Percentiles rank a stretch among this genome's conserved stretches.
Evolutionary conservation across 164 flowering plant genomes (phyloP).

Genomic region (Sedum album): DNA sequence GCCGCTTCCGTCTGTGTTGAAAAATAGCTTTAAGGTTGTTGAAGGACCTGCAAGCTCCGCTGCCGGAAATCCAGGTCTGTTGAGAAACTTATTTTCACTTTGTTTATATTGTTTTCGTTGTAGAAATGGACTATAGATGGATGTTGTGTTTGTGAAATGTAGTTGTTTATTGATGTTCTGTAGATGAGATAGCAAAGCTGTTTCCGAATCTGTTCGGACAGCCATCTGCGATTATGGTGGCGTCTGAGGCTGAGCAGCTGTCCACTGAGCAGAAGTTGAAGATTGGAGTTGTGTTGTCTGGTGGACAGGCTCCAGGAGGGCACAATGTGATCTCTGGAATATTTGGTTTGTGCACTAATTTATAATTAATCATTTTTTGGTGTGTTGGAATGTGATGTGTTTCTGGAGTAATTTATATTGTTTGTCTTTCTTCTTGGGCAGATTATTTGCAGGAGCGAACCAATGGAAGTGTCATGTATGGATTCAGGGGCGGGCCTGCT

Average conservation of each 20-base stretch:
- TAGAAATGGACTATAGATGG: no score
- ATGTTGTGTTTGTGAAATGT: background rate
- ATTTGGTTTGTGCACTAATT: conserved; percentile 39
- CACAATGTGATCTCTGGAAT: conserved; percentile 95
- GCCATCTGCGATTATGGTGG: conserved; percentile 65
- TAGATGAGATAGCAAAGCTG: conserved; percentile 90
- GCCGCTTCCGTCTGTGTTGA: conserved; percentile 75
- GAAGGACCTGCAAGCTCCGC: conserved; percentile 86
- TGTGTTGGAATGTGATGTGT: no score
- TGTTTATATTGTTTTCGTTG: background rate
- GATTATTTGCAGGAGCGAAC: conserved; percentile 82
- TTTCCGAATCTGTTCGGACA: conserved; percentile 83
- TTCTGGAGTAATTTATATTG: background rate
- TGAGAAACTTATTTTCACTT: background rate
- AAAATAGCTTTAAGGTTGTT: conserved; percentile 41
- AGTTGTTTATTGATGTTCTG: conserved; percentile 3
- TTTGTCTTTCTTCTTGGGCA: conserved; percentile 14
- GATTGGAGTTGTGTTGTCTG: conserved; percentile 92
- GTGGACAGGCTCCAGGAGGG: conserved; percentile 99
- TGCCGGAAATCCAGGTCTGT: conserved; percentile 77
- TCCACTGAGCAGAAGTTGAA: conserved; percentile 46
- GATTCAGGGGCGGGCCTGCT: conserved; percentile 96
- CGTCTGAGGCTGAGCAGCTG: conserved; percentile 23
- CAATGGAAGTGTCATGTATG: conserved; percentile 71
- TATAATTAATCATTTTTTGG: no score